Evolutionary conservation across 192 early-diverging fungal genomes (phyloP), one percentile per base, ranked within the genome.

Genomic region (Glomus cerebriforme): DNA sequence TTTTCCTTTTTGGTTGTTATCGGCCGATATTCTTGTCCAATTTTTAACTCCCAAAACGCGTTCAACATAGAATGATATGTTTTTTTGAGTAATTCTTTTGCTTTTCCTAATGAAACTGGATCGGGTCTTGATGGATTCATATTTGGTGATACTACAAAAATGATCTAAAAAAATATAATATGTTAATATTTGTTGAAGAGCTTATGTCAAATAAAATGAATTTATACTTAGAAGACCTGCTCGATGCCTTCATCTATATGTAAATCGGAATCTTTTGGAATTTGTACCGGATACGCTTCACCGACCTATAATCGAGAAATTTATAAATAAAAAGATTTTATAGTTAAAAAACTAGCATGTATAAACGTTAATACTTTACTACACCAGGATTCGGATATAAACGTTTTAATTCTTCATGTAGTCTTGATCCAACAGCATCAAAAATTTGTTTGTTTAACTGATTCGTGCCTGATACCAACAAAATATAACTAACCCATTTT

Each of bases 71-170:
- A 45, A 29, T 58, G 10, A 27, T 74, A 74, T 2, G 45, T n/a
- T 32, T 74, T 58, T 27, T 15, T 74, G 7, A 74, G 49, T 22
- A 59, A 58, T 13, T 74, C 47, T 59, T 58, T 74, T 74, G 45
- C 39, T 59, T 74, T 35, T 1, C 13, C 22, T 3, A 74, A 10
- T 59, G 49, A 19, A 9, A 74, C 47, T 29, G 43, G 72, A 13
- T 74, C 27, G n/a, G 45, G 17, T 74, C 49, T 10, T 7, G 47
- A 29, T 32, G 72, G 27, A 49, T 43, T 74, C 72, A 74, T 58
- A 59, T 74, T 74, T 74, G 72, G 72, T 1, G 72, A 47, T 29
- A 74, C 72, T 19, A 74, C 26, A 74, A 49, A 74, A 24, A 74
- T 74, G 10, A 74, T 59, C 72, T 69, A 35, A 34, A 2, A 34